Evolutionary conservation across 2,329 filamentous ascomycete species (phyloP), one percentile per base, ranked within the genome.

Genomic region (Ascochyta koolunga): DNA sequence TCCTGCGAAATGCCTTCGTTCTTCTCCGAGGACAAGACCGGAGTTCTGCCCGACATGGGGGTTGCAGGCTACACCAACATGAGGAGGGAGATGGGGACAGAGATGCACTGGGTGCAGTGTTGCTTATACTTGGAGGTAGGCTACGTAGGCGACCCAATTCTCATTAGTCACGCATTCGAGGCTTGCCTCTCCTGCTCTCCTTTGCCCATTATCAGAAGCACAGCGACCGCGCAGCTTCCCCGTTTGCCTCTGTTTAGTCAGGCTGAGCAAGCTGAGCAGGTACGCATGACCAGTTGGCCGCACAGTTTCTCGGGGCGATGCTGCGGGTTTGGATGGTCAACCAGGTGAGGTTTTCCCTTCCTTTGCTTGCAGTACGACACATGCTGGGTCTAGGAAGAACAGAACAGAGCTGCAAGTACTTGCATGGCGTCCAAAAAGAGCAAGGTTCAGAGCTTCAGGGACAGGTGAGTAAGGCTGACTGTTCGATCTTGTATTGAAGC

Each of bases 391-490:
- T 13, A 18, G 27, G 27, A n/a, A 27, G 15, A 22, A 32, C 9
- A 29, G 19, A 15, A 22, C 8, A 22, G 44, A 43, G 50, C 43
- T 39, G 25, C 43, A 16, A 54, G 16, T 24, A 35, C n/a, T 8
- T 32, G 7, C 2, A 25, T 11, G 19, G 7, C 13, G n/a, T 43
- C 6, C 7, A 16, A 37, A 9, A n/a, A 24, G 25, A 21, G 3
- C 21, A 8, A 9, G 19, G 13, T 10, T 13, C 25, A 18, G 27
- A 29, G 2, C 15, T 22, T 4, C 9, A 18, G 15, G 13, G 18
- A 32, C 21, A 29, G 45, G 37, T 54, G 31, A 50, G 40, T 46
- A 50, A 54, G 21, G 45, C 44, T 54, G 51, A 54, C 45, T 25
- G 25, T 46, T 2, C 11, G 13, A 15, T 25, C 9, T 33, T 5